These are phyloP conservation scores for Microbotryomycetes sp. DNA, from an alignment of 1,284 basidiomycete genomes.

Conservation along the genomic window DNA sequence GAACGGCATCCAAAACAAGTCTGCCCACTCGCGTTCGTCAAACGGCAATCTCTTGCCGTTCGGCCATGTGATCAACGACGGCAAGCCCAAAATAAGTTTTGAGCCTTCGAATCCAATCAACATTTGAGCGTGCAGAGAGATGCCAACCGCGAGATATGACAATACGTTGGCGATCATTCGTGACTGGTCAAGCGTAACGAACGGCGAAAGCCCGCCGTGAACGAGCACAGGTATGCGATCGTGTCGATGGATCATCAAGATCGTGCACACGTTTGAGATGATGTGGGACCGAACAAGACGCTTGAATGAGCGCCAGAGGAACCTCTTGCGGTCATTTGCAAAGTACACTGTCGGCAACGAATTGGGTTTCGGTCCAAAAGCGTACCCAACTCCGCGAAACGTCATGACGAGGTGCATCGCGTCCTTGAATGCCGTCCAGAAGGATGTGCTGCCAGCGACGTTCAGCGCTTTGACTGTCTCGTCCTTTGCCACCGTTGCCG, in stretches of 20 bases:
- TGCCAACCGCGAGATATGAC: slow-evolving; percentile 14
- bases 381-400: slow-evolving; percentile 18
- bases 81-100: background rate
- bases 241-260: slow-evolving; percentile 14
- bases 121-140: slow-evolving; percentile 20
- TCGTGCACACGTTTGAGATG: slow-evolving; percentile 5
- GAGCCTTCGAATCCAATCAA: slow-evolving; percentile 13
- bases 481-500: background rate
- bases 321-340: background rate
- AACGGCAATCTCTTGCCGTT: background rate
- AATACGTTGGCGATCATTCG: background rate
- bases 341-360: background rate
- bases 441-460: slow-evolving; percentile 3
- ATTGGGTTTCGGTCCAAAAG: slow-evolving; percentile 4
- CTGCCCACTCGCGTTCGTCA: background rate
- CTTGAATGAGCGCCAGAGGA: background rate
- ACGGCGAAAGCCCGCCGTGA: background rate
- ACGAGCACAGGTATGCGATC: background rate
- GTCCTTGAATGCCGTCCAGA: slow-evolving; percentile 7
- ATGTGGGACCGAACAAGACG: background rate
- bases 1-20: slow-evolving; percentile 17
- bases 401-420: slow-evolving; percentile 12
- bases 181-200: background rate
- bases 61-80: background rate
- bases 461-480: background rate